Percentiles rank a stretch among this genome's conserved stretches.
These are phyloP conservation scores for Senna tora DNA, from an alignment of 306 rosid species.

Conservation along the genomic window DNA sequence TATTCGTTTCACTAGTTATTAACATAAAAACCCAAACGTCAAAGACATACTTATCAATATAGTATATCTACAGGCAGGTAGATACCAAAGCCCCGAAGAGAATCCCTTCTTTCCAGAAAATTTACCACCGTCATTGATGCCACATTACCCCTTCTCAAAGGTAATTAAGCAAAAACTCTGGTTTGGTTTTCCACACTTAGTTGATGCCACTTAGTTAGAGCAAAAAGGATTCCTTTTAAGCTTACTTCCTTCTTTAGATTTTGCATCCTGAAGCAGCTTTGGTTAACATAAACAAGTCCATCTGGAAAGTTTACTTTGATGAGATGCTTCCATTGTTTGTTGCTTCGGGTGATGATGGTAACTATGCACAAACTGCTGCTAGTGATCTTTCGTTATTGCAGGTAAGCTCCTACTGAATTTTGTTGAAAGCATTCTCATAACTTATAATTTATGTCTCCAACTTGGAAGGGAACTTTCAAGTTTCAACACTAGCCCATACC, in stretches of 20 bases:
- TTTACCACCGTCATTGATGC: constrained; percentile 58
- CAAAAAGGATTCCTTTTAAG: constrained; percentile 18
- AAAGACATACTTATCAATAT: no score
- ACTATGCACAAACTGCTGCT: constrained; percentile 85
- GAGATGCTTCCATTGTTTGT: constrained; percentile 69
- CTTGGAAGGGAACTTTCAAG: background rate
- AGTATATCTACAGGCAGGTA: constrained; percentile 72
- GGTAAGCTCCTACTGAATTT: constrained; percentile 44
- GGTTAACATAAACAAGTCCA: constrained; percentile 65
- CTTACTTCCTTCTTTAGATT: constrained; percentile 45
- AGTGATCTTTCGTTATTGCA: constrained; percentile 86
- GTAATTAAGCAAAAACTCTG: constrained; percentile 44
- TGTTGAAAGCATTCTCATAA: constrained; percentile 1
- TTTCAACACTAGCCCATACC: background rate
- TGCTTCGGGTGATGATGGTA: constrained; percentile 74
- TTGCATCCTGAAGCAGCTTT: constrained; percentile 74
- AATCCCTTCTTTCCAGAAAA: constrained; percentile 70
- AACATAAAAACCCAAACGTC: no score
- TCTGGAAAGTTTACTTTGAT: constrained; percentile 71
- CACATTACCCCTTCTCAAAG: constrained; percentile 51
- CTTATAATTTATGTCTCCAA: constrained; percentile 7
- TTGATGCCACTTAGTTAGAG: background rate
- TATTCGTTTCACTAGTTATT: no score
- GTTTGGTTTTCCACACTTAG: background rate
- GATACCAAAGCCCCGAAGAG: constrained; percentile 81